Evolutionary conservation across 179 eudicot species (phyloP).

Genomic region (Gypsophila paniculata): DNA sequence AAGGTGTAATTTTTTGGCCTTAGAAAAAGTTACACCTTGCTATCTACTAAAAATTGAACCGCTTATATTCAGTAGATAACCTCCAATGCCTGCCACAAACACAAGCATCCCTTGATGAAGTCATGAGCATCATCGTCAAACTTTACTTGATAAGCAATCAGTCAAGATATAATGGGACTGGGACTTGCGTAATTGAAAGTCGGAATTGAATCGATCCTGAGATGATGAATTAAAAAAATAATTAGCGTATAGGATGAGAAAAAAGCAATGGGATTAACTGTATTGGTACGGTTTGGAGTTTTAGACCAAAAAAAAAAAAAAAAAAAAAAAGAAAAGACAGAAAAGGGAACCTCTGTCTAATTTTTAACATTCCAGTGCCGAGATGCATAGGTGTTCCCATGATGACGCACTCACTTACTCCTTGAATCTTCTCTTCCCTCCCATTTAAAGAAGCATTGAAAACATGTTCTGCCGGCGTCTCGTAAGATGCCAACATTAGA

Average conservation of each 20-base stretch:
- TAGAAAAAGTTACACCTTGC: too few species aligned
- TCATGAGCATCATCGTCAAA: slow-evolving; percentile 4
- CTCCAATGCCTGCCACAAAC: too few species aligned
- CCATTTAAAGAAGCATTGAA: slow-evolving; percentile 74
- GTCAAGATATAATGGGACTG: slow-evolving; percentile 2
- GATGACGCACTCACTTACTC: slow-evolving; percentile 84
- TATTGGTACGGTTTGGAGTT: too few species aligned
- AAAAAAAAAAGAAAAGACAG: too few species aligned
- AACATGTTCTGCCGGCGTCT: slow-evolving; percentile 80
- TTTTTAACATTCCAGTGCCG: slow-evolving; percentile 80
- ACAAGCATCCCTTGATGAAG: too few species aligned
- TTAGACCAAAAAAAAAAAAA: neutral
- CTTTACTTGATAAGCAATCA: neutral
- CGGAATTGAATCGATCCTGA: slow-evolving; percentile 3
- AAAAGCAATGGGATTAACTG: neutral
- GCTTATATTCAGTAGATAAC: too few species aligned
- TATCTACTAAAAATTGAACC: too few species aligned
- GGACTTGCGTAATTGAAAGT: slow-evolving; percentile 3
- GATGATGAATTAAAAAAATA: neutral
- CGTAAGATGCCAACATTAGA: slow-evolving; percentile 88
- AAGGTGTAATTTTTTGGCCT: too few species aligned
- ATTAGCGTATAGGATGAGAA: neutral
- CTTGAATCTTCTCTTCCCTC: slow-evolving; percentile 75
- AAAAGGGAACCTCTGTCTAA: slow-evolving; percentile 52
- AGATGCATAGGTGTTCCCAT: slow-evolving; percentile 80